Evolutionary conservation across 768 basidiomycete species (phyloP).

Genomic region (Collybiopsis confluens): DNA sequence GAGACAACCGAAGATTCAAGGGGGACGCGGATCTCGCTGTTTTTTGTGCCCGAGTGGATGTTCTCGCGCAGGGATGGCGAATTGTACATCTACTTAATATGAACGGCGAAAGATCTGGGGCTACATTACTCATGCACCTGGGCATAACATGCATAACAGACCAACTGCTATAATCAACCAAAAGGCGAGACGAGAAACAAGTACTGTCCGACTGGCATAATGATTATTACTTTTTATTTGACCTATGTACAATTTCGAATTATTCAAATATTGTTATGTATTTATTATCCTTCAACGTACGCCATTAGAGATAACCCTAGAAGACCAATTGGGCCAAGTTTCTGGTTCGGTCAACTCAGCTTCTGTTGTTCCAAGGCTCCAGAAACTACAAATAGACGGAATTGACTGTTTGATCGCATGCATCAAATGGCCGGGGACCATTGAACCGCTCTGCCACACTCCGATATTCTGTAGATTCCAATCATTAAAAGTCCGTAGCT

Average conservation of each 20-base stretch:
- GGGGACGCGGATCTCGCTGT: slow-evolving; percentile 42
- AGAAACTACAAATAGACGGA: slow-evolving; percentile 1
- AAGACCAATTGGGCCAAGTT: not conserved
- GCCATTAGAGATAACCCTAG: not conserved
- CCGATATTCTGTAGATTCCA: slow-evolving; percentile 5
- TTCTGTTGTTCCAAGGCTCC: not conserved
- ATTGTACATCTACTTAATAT: slow-evolving; percentile 46
- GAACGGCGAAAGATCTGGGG: slow-evolving; percentile 46
- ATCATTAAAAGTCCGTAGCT: not conserved
- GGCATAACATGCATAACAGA: no score
- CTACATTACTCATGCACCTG: slow-evolving; percentile 28
- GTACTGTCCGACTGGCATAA: no score
- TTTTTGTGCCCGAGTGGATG: slow-evolving; percentile 49
- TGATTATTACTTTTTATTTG: no score
- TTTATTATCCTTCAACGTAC: not conserved
- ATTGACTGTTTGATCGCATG: not conserved
- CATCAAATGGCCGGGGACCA: not conserved
- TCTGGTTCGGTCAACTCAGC: not conserved
- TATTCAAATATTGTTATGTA: not conserved
- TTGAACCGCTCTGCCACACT: slow-evolving; percentile 4
- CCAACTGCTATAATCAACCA: no score
- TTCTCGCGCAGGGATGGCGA: slow-evolving; percentile 44
- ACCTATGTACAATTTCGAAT: no score
- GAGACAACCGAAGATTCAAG: slow-evolving; percentile 36
- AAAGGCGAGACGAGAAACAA: no score